These are phyloP conservation scores for Amaranthus palmeri DNA, from an alignment of 148 eudicot genomes.

Conservation along the genomic window DNA sequence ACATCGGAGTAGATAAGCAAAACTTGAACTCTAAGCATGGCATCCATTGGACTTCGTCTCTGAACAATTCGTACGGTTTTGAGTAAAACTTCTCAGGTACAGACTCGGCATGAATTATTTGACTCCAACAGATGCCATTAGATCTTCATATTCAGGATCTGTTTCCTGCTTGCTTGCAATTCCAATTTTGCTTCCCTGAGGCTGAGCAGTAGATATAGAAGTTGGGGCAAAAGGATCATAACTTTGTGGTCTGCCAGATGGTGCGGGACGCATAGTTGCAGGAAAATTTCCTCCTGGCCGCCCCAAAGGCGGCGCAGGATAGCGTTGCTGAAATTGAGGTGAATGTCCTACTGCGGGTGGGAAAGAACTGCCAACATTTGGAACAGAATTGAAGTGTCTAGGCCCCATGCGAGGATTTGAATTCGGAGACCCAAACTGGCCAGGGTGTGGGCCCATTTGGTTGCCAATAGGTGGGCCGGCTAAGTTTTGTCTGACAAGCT, in stretches of 20 bases:
- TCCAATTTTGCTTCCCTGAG: conserved; percentile 39
- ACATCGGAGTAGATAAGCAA: neutral
- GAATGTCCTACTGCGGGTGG: conserved; percentile 42
- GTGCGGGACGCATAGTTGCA: conserved; percentile 36
- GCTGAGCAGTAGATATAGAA: conserved; percentile 38
- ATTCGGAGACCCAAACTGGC: conserved; percentile 33
- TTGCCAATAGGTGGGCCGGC: conserved; percentile 45
- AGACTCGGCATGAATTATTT: conserved; percentile 30
- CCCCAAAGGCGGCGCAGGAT: conserved; percentile 19
- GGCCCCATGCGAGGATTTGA: conserved; percentile 43
- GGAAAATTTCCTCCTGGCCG: conserved; percentile 33
- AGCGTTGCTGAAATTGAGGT: conserved; percentile 43
- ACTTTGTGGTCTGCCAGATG: conserved; percentile 50
- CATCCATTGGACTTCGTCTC: neutral
- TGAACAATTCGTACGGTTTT: neutral
- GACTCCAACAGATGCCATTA: conserved; percentile 95
- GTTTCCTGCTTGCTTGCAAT: conserved; percentile 48
- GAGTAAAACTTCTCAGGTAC: neutral
- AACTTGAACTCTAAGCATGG: neutral
- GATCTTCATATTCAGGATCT: conserved; percentile 88
- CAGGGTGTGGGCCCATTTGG: conserved; percentile 45
- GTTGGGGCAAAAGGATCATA: conserved; percentile 90
- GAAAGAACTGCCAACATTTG: conserved; percentile 35
- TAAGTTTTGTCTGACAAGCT: conserved; percentile 39
- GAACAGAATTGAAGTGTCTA: conserved; percentile 40